Evolutionary conservation across 2,329 filamentous ascomycete species (phyloP).

Genomic region (Sclerotinia subarctica): DNA sequence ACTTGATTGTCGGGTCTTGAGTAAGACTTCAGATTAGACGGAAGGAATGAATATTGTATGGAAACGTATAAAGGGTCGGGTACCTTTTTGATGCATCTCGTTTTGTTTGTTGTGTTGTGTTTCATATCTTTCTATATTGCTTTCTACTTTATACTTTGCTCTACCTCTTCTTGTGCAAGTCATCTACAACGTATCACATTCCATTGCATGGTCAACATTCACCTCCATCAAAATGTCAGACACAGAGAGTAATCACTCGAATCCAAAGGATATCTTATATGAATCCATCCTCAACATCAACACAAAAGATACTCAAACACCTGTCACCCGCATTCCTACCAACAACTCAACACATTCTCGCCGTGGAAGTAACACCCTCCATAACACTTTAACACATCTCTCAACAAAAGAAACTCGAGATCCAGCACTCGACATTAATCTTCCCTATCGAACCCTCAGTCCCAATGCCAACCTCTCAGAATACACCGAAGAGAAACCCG

Average conservation of each 20-base stretch:
- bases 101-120: background rate
- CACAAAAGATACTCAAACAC: background rate
- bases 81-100: background rate
- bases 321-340: background rate
- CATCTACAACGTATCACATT: background rate
- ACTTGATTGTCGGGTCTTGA: background rate
- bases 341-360: background rate
- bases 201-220: background rate
- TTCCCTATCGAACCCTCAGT: constrained; percentile 64
- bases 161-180: too few relatives aligned
- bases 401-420: constrained; percentile 35
- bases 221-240: background rate
- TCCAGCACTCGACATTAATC: constrained; percentile 47
- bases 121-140: background rate
- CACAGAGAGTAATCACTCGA: constrained; percentile 4
- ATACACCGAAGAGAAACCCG: constrained; percentile 59
- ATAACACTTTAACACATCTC: background rate
- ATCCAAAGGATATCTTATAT: background rate
- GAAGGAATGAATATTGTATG: background rate
- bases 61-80: background rate
- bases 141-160: background rate
- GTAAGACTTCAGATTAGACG: background rate
- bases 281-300: background rate
- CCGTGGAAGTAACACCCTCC: constrained; percentile 21
- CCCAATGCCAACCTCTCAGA: constrained; percentile 61